Evolutionary conservation across 2,329 filamentous ascomycete species (phyloP).

Genomic region (Stachybotrys echinatus): DNA sequence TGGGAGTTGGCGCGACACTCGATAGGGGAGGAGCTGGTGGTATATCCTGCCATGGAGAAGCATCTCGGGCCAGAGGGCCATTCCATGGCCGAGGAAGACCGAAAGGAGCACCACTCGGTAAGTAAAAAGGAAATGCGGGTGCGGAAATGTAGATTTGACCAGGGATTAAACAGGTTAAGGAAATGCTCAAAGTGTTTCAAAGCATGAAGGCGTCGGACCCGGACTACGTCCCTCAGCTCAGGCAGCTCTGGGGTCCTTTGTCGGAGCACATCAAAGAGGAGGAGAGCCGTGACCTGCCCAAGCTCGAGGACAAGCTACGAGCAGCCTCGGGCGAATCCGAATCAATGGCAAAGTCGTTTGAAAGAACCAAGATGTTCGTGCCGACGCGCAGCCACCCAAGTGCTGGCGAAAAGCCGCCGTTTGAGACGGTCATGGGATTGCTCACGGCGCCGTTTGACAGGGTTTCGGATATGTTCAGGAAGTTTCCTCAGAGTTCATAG

Average conservation of each 20-base stretch:
- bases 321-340: slow-evolving; percentile 23
- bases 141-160: no score
- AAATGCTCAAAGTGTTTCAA: slow-evolving; percentile 44
- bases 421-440: slow-evolving; percentile 49
- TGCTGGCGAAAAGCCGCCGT: slow-evolving; percentile 46
- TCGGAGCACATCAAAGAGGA: slow-evolving; percentile 44
- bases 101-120: slow-evolving; percentile 40
- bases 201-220: slow-evolving; percentile 30
- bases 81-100: slow-evolving; percentile 39
- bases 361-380: slow-evolving; percentile 47
- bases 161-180: slow-evolving; percentile 37
- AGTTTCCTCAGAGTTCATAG: slow-evolving; percentile 35
- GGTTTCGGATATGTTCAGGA: slow-evolving; percentile 47
- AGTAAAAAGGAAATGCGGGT: background rate
- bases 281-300: slow-evolving; percentile 41
- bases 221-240: slow-evolving; percentile 37
- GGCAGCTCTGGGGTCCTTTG: slow-evolving; percentile 36
- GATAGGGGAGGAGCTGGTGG: slow-evolving; percentile 41
- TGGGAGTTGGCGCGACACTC: slow-evolving; percentile 45
- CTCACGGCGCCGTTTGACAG: slow-evolving; percentile 52
- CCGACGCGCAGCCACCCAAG: slow-evolving; percentile 46
- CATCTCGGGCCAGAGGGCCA: slow-evolving; percentile 36
- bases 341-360: slow-evolving; percentile 36
- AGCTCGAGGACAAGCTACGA: slow-evolving; percentile 36
- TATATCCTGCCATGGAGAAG: slow-evolving; percentile 50